Evolutionary conservation across 208 protist genomes (phyloP), one percentile per base, ranked within the genome.

Genomic region (Leishmania amazonensis): DNA sequence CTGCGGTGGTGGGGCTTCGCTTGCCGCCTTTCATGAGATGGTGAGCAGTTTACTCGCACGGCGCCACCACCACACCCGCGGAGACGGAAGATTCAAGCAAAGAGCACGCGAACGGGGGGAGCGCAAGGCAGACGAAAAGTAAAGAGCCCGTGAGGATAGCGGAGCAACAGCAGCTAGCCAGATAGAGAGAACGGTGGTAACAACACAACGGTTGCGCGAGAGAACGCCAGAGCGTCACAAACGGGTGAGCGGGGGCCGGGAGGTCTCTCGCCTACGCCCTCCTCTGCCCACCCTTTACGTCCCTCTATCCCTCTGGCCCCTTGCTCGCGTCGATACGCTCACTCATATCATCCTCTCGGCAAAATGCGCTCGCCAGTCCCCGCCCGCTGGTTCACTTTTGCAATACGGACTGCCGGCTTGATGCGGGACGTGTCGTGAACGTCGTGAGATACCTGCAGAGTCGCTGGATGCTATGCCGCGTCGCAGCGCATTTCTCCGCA

Each of bases 391-490:
- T 9, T 38, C 11, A 38, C 24, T 49, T 38, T 15, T n/a, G 45
- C 1, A 75, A 13, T 8, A 15, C 54, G 9, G 71, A 21, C 13
- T 6, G 11, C 42, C n/a, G 28, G n/a, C 24, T 42, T n/a, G 40
- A 21, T 19, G n/a, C 28, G 47, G 53, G 8, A 35, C 38, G n/a
- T 35, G 85, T 87, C 24, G 45, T 86, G 15, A 72, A 72, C 60
- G 54, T 51, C 11, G 68, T 70, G 17, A 91, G 64, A 40, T 85
- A 83, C 13, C 82, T 80, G 3, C 88, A 31, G 13, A 91, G 78
- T 0, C 83, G 85, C 74, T 87, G 83, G 2, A 87, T 75, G 81
- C 86, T 89, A 6, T 68, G 76, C 45, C 71, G 51, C 9, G 35
- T 75, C 31, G n/a, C 24, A 24, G 78, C 70, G 2, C 75, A 76